Evolutionary conservation across 345 rosid genomes (phyloP).

Genomic region (Salix viminalis): DNA sequence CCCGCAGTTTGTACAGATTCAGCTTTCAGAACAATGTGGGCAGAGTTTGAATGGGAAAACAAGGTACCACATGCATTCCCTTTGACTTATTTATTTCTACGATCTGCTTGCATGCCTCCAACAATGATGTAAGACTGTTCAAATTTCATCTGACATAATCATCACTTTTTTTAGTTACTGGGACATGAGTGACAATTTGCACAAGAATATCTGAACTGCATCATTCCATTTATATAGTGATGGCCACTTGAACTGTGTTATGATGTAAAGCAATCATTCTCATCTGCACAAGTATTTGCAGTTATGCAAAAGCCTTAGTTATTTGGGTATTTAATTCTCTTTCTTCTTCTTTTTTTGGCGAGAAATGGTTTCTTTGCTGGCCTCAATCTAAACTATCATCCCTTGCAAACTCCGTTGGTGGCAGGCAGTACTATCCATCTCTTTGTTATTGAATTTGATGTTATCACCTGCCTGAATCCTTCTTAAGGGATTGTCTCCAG

Average conservation of each 20-base stretch:
- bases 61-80: constrained; percentile 47
- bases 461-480: neutral
- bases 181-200: neutral
- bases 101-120: neutral
- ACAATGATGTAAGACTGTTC: neutral
- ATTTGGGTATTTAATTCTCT: neutral
- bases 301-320: neutral
- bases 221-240: neutral
- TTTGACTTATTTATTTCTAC: neutral
- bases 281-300: neutral
- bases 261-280: neutral
- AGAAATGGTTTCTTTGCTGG: neutral
- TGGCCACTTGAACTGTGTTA: neutral
- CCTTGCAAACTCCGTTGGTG: neutral
- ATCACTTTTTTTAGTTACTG: neutral
- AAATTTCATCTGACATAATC: neutral
- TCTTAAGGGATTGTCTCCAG: neutral
- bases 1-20: constrained; percentile 86
- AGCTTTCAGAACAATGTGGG: constrained; percentile 98
- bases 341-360: neutral
- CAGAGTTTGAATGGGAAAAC: constrained; percentile 99
- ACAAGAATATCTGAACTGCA: neutral
- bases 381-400: neutral
- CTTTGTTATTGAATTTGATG: neutral
- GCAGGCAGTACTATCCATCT: neutral